Evolutionary conservation across 2,329 filamentous ascomycete genomes (phyloP).

Genomic region (Ceratocystis albifundus): DNA sequence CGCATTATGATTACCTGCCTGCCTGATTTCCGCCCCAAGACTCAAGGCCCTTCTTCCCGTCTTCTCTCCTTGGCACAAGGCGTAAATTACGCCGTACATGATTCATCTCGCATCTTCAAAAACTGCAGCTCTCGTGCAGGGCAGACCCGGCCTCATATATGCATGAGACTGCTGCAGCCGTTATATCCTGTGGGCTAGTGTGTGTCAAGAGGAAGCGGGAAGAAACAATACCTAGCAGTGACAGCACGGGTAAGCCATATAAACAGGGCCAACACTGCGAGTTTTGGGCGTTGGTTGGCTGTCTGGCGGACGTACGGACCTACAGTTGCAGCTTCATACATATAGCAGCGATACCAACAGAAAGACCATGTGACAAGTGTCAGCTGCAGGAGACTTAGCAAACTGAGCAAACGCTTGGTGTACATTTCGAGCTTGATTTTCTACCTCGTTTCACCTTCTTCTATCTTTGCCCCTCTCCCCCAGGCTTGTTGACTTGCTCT

Average conservation of each 20-base stretch:
- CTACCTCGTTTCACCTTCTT: background rate
- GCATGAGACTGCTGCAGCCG: background rate
- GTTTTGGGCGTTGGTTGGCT: background rate
- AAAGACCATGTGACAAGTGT: conserved; percentile 4
- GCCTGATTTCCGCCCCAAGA: background rate
- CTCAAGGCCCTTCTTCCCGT: background rate
- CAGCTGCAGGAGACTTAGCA: conserved; percentile 2
- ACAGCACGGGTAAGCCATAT: conserved; percentile 5
- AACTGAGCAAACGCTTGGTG: background rate
- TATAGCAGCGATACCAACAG: too few relatives aligned
- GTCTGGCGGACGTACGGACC: background rate
- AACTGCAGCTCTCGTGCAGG: background rate
- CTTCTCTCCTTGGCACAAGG: background rate
- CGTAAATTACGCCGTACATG: background rate
- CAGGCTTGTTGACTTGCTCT: background rate
- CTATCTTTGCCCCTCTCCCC: background rate
- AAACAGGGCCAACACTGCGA: background rate
- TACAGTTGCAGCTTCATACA: background rate
- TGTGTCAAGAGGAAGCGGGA: conserved; percentile 9
- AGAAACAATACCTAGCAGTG: background rate
- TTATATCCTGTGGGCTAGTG: background rate
- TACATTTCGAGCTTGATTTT: background rate
- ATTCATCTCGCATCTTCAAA: background rate
- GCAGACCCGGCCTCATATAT: conserved; percentile 3
- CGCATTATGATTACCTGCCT: background rate